Evolutionary conservation across 2,329 filamentous ascomycete species (phyloP).

Genomic region (Claviceps sp.): DNA sequence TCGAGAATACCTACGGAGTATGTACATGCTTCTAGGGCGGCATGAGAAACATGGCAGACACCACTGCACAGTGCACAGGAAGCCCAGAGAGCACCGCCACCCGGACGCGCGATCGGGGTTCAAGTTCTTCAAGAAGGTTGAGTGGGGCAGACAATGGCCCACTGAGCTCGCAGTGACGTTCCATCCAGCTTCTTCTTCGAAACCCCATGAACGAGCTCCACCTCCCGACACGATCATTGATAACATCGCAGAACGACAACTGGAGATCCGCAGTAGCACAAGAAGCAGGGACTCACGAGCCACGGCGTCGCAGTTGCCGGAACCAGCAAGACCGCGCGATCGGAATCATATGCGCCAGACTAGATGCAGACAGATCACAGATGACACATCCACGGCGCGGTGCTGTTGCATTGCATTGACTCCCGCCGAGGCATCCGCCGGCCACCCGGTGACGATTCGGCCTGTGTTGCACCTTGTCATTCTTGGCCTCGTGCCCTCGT

Average conservation of each 20-base stretch:
- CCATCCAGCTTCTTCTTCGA: slow-evolving; percentile 8
- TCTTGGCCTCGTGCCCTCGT: background rate
- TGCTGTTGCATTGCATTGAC: background rate
- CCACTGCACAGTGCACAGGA: too few relatives aligned
- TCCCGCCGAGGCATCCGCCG: background rate
- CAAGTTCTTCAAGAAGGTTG: too few relatives aligned
- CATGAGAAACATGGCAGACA: too few relatives aligned
- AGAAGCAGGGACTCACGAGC: background rate
- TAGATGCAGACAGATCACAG: background rate
- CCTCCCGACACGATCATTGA: background rate
- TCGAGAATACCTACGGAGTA: too few relatives aligned
- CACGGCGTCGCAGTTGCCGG: slow-evolving; percentile 1
- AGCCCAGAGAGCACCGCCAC: too few relatives aligned
- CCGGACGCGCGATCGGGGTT: too few relatives aligned
- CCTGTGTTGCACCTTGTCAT: background rate
- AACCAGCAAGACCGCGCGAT: slow-evolving; percentile 2
- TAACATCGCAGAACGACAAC: background rate
- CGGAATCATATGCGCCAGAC: background rate
- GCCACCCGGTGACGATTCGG: background rate
- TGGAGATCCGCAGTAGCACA: background rate
- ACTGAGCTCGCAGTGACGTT: slow-evolving; percentile 12
- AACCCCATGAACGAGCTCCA: background rate
- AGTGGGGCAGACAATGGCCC: background rate
- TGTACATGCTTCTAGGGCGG: too few relatives aligned
- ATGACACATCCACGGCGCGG: background rate